A percentile compares a stretch with the other conserved stretches of the same genome.
phyloP scores from a whole-genome alignment of 768 basidiomycete species.

The Omphalotus guepiniiformis region DNA sequence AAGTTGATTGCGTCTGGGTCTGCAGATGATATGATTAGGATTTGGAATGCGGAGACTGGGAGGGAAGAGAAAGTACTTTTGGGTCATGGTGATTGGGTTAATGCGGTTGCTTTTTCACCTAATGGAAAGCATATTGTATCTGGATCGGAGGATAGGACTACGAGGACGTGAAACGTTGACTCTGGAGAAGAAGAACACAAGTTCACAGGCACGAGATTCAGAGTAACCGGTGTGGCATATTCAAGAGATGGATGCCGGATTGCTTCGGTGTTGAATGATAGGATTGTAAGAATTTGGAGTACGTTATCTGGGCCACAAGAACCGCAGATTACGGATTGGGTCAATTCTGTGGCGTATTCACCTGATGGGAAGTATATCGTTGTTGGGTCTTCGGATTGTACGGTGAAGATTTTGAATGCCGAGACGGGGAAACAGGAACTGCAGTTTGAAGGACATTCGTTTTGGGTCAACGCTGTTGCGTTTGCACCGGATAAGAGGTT shows the following conservation, averaged over 20 bases:
- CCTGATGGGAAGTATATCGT: background rate
- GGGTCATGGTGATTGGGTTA: too few relatives aligned
- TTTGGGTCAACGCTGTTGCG: background rate
- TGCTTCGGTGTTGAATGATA: background rate
- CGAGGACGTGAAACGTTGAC: too few relatives aligned
- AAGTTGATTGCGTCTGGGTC: too few relatives aligned
- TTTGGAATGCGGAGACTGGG: too few relatives aligned
- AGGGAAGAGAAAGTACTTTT: too few relatives aligned
- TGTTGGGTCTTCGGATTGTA: background rate
- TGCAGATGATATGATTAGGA: too few relatives aligned
- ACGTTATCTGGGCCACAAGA: background rate
- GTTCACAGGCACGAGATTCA: background rate
- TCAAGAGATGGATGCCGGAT: background rate
- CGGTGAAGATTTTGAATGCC: background rate
- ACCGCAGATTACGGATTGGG: background rate
- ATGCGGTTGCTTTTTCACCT: too few relatives aligned
- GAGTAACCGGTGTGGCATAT: background rate
- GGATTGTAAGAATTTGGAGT: background rate
- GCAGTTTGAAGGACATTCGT: background rate
- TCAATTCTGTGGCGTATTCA: background rate
- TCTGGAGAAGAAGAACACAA: too few relatives aligned
- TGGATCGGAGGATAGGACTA: too few relatives aligned
- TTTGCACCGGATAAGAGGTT: background rate
- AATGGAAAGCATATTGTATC: too few relatives aligned
- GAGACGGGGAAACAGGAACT: background rate